phyloP scores from a whole-genome alignment of 495 filamentous ascomycete species.

The Tetracladium setigerum region DNA sequence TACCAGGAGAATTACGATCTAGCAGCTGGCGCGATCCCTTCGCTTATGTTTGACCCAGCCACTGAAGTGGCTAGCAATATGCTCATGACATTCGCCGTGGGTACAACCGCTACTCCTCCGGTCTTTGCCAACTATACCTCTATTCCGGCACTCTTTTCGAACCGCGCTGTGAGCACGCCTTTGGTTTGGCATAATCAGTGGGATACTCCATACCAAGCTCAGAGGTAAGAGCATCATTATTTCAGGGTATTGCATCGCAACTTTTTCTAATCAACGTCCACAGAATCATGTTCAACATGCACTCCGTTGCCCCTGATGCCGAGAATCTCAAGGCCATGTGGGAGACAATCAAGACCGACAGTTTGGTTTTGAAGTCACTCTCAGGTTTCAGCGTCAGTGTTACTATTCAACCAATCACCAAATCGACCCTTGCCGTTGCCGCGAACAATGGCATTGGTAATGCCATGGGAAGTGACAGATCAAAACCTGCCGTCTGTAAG shows the following conservation, averaged over 20 bases:
- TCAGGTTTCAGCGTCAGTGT: neutral
- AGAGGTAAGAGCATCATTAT: neutral
- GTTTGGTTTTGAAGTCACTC: neutral
- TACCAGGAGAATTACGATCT: neutral
- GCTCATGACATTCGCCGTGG: too few species aligned
- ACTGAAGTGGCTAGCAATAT: too few species aligned
- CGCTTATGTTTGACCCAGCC: too few species aligned
- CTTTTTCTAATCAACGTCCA: neutral
- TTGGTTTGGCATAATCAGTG: neutral
- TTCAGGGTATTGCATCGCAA: too few species aligned
- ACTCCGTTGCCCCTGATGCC: neutral
- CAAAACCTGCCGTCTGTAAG: conserved; percentile 1
- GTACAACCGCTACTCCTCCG: too few species aligned
- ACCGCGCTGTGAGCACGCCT: neutral
- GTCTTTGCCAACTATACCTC: conserved; percentile 7
- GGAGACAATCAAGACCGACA: neutral
- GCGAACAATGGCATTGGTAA: conserved; percentile 11
- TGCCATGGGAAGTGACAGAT: conserved; percentile 4
- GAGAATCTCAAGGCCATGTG: neutral
- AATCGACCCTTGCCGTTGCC: neutral
- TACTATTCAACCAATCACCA: neutral
- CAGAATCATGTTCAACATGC: neutral
- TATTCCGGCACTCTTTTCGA: neutral
- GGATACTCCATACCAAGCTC: conserved; percentile 4
- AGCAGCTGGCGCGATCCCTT: neutral